phyloP scores from a whole-genome alignment of 768 basidiomycete genomes.

The Tylopilus vinaceipallidus region DNA sequence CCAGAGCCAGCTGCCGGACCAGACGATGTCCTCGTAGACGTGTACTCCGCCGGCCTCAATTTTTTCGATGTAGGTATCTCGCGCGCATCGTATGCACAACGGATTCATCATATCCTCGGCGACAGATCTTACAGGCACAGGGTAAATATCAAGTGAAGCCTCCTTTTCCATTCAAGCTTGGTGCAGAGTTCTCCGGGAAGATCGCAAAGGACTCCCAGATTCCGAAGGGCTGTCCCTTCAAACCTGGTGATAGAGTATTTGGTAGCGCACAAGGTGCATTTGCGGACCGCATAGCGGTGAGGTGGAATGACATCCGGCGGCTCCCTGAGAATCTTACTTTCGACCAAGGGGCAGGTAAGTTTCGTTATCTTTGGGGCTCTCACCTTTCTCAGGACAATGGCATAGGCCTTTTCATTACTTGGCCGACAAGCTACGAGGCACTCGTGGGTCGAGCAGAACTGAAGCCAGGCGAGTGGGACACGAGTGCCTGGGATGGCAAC shows the following conservation, averaged over 20 bases:
- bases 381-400: slow-evolving; percentile 1
- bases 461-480: slow-evolving; percentile 54
- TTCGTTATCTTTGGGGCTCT: background rate
- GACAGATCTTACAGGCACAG: slow-evolving; percentile 78
- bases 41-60: slow-evolving; percentile 73
- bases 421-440: slow-evolving; percentile 92
- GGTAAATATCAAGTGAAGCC: slow-evolving; percentile 89
- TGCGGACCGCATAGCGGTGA: slow-evolving; percentile 69
- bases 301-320: slow-evolving; percentile 50
- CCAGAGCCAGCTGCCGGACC: slow-evolving; percentile 53
- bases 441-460: slow-evolving; percentile 81
- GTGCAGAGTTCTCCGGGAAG: slow-evolving; percentile 81
- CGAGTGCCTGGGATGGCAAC: background rate
- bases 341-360: slow-evolving; percentile 80
- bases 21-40: slow-evolving; percentile 68
- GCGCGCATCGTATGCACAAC: slow-evolving; percentile 10
- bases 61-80: slow-evolving; percentile 61
- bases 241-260: slow-evolving; percentile 85
- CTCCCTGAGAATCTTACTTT: slow-evolving; percentile 77
- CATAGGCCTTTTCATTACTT: slow-evolving; percentile 78
- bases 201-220: slow-evolving; percentile 71
- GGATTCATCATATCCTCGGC: background rate
- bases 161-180: slow-evolving; percentile 80
- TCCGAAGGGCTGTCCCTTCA: slow-evolving; percentile 74
- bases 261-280: slow-evolving; percentile 78